Evolutionary conservation across 768 basidiomycete species (phyloP), one percentile per base, ranked within the genome.

Genomic region (Leccinum fibrillosum): DNA sequence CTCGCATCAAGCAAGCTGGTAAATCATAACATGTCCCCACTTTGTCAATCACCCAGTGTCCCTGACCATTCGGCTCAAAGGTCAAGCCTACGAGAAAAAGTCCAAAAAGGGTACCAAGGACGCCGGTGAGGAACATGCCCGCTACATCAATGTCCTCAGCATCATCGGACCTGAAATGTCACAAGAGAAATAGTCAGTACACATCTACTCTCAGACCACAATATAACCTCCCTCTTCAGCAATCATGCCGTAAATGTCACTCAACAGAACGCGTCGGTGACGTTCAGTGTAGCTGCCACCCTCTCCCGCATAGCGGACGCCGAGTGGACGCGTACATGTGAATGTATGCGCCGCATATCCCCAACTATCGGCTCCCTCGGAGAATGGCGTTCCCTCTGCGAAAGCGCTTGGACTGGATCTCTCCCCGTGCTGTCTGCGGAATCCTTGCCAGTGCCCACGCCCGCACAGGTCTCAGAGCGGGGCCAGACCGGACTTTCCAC

Each of bases 1-100:
- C 80, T 7, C 87, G 78, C 70, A 86, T 92, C 53, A 91, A 90
- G 67, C 86, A 89, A 75, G 90, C 90, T 52, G 84, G 88, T 86
- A 57, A 44, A 53, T 37, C 32, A 25, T 0, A 25, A 26, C 37
- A 32, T 30, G 15, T 35, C 15, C 35, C 30, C 17, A 23, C 23
- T 25, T 25, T 25, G 23, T 25, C 23, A 15, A 17, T 23, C 5
- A 30, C 53, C 5, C 13, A 32, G 2, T 51, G 49, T 51, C 23
- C 39, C 60, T 61, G 13, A 68, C 51, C 3, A 12, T 52, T 37
- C 25, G 37, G 0, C 49, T 19, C 28, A 30, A 62, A 90, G 90
- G 89, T 57, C 85, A 85, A 66, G 61, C 70, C 13, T 92, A 89
- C 53, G 90, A 92, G 76, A 89, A 89, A 78, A 92, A 89, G 68